Percentiles rank a stretch among this genome's conserved stretches.
phyloP scores from a whole-genome alignment of 768 basidiomycete species.

The Lyophyllum atratum region DNA sequence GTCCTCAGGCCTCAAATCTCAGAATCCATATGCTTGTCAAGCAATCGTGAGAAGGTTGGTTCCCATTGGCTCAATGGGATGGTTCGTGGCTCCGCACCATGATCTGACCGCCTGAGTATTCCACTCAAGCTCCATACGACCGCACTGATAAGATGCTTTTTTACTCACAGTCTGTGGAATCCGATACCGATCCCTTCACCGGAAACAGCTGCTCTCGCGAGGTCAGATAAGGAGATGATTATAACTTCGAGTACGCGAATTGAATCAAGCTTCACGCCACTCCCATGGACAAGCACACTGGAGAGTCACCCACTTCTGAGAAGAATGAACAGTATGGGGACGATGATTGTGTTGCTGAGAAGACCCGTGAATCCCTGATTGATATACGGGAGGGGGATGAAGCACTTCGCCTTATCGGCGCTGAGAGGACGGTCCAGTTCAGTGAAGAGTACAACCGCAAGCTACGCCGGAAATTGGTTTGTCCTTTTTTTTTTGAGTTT shows the following conservation, averaged over 20 bases:
- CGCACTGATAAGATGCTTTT: neutral
- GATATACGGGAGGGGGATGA: constrained; percentile 54
- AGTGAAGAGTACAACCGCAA: constrained; percentile 61
- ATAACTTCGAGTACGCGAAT: neutral
- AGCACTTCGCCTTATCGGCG: constrained; percentile 60
- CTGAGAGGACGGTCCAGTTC: constrained; percentile 50
- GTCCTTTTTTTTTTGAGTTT: too few relatives aligned
- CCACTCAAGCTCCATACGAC: neutral
- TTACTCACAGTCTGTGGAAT: neutral
- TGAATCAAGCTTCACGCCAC: neutral
- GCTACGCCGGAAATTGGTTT: constrained; percentile 60
- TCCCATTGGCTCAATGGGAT: neutral
- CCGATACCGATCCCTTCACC: neutral
- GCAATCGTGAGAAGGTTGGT: neutral
- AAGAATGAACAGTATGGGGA: neutral
- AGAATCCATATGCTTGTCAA: neutral
- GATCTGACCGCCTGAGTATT: neutral
- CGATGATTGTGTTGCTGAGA: constrained; percentile 24
- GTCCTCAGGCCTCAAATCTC: too few relatives aligned
- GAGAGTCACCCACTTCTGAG: neutral
- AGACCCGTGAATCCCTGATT: constrained; percentile 27
- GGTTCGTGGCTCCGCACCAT: neutral
- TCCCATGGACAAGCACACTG: constrained; percentile 4
- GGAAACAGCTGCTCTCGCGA: neutral
- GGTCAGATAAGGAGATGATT: neutral